phyloP scores from a whole-genome alignment of 2,329 filamentous ascomycete species.

The Bipolaris zeicola region DNA sequence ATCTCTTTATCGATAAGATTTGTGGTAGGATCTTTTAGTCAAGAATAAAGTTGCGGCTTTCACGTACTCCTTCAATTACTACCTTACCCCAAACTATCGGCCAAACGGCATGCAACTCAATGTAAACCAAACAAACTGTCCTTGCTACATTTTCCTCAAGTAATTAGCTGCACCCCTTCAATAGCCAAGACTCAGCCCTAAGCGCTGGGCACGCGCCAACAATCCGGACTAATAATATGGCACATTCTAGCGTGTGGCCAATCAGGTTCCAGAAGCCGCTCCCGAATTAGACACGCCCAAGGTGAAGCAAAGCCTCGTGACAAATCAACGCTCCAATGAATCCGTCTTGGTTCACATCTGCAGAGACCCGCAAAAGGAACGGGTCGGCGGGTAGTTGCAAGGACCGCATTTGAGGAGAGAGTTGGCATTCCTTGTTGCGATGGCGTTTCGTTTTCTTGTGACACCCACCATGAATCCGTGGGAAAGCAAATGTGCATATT shows the following conservation, averaged over 20 bases:
- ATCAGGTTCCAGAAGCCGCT: constrained; percentile 15
- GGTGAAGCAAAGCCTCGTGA: constrained; percentile 17
- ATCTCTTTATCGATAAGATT: no score
- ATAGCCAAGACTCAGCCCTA: not conserved
- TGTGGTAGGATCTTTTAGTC: no score
- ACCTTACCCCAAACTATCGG: not conserved
- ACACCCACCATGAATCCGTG: not conserved
- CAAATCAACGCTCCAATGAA: constrained; percentile 20
- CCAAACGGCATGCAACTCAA: not conserved
- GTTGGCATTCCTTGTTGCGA: constrained; percentile 1
- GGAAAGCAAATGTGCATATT: not conserved
- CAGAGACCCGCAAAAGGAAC: constrained; percentile 7
- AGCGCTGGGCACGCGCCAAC: not conserved
- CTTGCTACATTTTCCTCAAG: not conserved
- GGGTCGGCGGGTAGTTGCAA: constrained; percentile 10
- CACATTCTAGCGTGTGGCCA: constrained; percentile 5
- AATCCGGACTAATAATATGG: not conserved
- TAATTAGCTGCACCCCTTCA: not conserved
- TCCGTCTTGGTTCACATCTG: not conserved
- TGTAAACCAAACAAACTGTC: not conserved
- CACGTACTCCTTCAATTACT: not conserved
- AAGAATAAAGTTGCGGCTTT: no score
- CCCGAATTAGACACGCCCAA: constrained; percentile 19
- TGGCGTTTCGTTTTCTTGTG: constrained; percentile 2
- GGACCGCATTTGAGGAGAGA: constrained; percentile 9